Evolutionary conservation across 139 green algal species (phyloP), one percentile per base, ranked within the genome.

Genomic region (Limnomonas spitsbergensis): DNA sequence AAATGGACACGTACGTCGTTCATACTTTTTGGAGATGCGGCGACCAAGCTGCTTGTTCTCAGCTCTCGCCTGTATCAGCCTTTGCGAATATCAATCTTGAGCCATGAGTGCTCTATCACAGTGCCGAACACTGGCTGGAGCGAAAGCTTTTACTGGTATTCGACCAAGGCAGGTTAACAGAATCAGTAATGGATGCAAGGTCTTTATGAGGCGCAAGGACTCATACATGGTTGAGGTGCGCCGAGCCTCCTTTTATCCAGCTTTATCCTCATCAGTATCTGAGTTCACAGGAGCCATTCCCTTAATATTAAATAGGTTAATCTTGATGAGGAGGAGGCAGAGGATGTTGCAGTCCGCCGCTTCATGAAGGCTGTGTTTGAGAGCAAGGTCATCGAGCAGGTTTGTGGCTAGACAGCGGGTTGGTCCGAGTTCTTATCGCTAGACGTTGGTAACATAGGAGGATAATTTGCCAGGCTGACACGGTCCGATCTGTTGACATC

Each of bases 281-380:
- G n/a, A n/a, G n/a, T n/a, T n/a, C n/a, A n/a, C n/a, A n/a, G n/a
- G n/a, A n/a, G n/a, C n/a, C n/a, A n/a, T 61, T 61, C 47, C 3
- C 66, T 40, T 20, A 61, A 20, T 20, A 61, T 61, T 39, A 36
- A 7, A 36, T 67, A 78, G 80, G 75, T 86, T 32, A 78, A 89
- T 27, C 72, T 91, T 6, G 82, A 31, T 26, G 87, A 91, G 54
- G 83, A 87, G 34, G 87, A 91, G 83, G 82, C 87, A 1, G 87
- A 91, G 80, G 87, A 91, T 36, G 81, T 84, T 75, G 83, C 87
- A 40, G 87, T 91, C 54, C 83, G 80, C 70, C 83, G 84, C 47
- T 91, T 87, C 82, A 89, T 91, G 87, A 87, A 86, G 79, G 71
- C 79, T 40, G 82, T 91, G 24, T 77, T 89, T 80, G 83, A 91